phyloP scores from a whole-genome alignment of 257 asterid genomes.

The Solanum rostratum region DNA sequence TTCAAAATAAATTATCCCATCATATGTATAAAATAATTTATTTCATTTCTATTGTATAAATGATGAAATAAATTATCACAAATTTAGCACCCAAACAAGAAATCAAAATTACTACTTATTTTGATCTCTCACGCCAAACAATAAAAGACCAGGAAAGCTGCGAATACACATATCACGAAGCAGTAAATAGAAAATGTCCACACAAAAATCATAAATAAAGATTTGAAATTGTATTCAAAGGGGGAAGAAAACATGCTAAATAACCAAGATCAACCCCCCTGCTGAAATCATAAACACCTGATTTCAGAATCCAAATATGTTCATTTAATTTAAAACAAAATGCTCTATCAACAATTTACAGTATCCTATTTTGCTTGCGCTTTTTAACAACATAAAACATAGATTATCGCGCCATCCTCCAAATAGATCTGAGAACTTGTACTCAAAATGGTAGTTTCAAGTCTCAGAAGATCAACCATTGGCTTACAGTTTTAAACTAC shows the following conservation, averaged over 20 bases:
- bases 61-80: no score
- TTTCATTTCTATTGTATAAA: no score
- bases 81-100: no score
- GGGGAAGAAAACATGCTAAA: neutral
- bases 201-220: neutral
- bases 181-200: neutral
- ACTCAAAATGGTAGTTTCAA: neutral
- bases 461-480: neutral
- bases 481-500: neutral
- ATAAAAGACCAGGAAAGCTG: neutral
- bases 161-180: neutral
- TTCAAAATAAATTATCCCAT: no score
- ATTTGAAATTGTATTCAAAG: neutral
- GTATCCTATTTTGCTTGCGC: conserved; percentile 12
- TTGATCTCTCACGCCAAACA: no score
- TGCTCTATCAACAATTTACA: conserved; percentile 8
- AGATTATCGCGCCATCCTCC: neutral
- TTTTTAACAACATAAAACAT: neutral
- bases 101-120: no score
- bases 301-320: neutral
- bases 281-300: neutral
- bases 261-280: neutral
- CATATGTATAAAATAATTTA: no score
- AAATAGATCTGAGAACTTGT: neutral
- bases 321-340: neutral